phyloP scores from a whole-genome alignment of 805 yeast species.

The Ogataea angusta region DNA sequence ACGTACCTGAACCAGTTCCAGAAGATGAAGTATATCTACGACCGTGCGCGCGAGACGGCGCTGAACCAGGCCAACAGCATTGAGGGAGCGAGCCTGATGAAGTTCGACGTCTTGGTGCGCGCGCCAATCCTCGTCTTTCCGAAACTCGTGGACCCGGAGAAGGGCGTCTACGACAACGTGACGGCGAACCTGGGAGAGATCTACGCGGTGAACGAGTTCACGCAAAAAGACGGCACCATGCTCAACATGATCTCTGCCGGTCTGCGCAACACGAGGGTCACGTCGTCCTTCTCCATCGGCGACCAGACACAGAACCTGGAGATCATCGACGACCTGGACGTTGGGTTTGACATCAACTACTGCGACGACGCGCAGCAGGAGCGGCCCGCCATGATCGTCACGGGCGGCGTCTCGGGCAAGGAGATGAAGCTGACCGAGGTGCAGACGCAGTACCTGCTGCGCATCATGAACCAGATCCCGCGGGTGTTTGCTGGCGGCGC shows the following conservation, averaged over 20 bases:
- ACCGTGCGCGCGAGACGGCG: slow-evolving; percentile 84
- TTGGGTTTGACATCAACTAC: slow-evolving; percentile 57
- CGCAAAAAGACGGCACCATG: slow-evolving; percentile 24
- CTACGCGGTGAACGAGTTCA: slow-evolving; percentile 61
- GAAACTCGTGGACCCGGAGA: slow-evolving; percentile 40
- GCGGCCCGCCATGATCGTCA: slow-evolving; percentile 48
- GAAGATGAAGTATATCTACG: slow-evolving; percentile 86
- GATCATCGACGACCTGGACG: slow-evolving; percentile 63
- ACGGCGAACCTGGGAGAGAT: slow-evolving; percentile 82
- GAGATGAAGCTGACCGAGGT: slow-evolving; percentile 67
- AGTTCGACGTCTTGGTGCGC: slow-evolving; percentile 65
- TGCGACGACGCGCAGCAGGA: slow-evolving; percentile 37
- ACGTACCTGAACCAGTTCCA: slow-evolving; percentile 70
- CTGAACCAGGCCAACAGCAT: slow-evolving; percentile 68
- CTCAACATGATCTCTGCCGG: slow-evolving; percentile 66
- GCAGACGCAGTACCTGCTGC: slow-evolving; percentile 58
- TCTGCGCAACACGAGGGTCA: slow-evolving; percentile 64
- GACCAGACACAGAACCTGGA: slow-evolving; percentile 51
- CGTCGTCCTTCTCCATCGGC: slow-evolving; percentile 54
- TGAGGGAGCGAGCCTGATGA: slow-evolving; percentile 56
- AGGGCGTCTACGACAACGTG: slow-evolving; percentile 52
- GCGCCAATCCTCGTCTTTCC: slow-evolving; percentile 90
- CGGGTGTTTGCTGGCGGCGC: slow-evolving; percentile 46
- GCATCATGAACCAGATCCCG: slow-evolving; percentile 54
- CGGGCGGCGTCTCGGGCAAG: slow-evolving; percentile 61